Conservation (phyloP, 257 asterid species). For the Osmanthus fragrans region DNA sequence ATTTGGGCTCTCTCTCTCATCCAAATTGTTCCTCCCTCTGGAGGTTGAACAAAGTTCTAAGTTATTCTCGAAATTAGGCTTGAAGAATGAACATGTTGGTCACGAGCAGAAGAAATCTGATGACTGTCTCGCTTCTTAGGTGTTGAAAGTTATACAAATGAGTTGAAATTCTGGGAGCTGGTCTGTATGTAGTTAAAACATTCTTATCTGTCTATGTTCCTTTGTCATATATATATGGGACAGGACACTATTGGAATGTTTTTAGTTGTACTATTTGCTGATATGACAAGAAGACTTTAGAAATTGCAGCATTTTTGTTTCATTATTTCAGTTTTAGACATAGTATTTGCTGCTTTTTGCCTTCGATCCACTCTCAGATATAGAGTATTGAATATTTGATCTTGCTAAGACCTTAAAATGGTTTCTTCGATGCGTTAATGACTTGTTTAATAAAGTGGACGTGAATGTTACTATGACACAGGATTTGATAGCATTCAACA, state of each 20-base stretch:
- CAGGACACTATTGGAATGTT: background rate
- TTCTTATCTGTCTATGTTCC: background rate
- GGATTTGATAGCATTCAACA: too few relatives aligned
- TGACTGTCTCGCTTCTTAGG: background rate
- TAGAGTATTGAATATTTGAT: too few relatives aligned
- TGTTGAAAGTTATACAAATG: background rate
- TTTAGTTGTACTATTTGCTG: background rate
- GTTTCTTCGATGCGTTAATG: too few relatives aligned
- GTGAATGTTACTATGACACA: too few relatives aligned
- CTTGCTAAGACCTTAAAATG: too few relatives aligned
- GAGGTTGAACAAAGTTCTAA: background rate
- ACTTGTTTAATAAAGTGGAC: too few relatives aligned
- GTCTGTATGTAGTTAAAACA: background rate
- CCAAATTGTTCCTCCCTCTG: background rate
- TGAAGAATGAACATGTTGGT: background rate
- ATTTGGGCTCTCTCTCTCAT: background rate
- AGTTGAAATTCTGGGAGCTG: background rate
- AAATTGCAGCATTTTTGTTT: background rate
- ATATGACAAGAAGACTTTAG: background rate
- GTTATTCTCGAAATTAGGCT: background rate
- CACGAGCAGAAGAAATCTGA: background rate
- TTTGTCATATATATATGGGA: background rate
- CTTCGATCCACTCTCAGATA: too few relatives aligned
- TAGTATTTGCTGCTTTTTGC: constrained; percentile 16
- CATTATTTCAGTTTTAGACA: background rate